A percentile compares a stretch with the other conserved stretches of the same genome.
Conservation (phyloP, 2,329 filamentous ascomycete species). For the Pochonia chlamydosporia region DNA sequence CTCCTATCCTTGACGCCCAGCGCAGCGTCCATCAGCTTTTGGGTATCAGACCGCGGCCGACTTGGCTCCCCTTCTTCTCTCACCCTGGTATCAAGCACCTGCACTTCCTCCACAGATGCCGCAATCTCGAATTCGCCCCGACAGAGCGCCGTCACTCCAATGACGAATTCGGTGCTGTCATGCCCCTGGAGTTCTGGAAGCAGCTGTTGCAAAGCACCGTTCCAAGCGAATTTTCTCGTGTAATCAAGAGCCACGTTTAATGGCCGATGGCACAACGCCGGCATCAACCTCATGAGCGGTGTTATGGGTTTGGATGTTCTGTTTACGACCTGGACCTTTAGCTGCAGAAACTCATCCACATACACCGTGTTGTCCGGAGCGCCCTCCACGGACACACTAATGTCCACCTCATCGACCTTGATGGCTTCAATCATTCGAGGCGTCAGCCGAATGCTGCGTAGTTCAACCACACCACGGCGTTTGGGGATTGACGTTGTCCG, state of each 20-base stretch:
- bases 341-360: slow-evolving; percentile 54
- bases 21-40: slow-evolving; percentile 52
- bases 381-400: slow-evolving; percentile 42
- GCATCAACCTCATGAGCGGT: slow-evolving; percentile 70
- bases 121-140: slow-evolving; percentile 78
- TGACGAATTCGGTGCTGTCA: slow-evolving; percentile 50
- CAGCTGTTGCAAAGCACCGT: slow-evolving; percentile 72
- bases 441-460: slow-evolving; percentile 68
- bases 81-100: slow-evolving; percentile 38
- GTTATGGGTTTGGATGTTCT: slow-evolving; percentile 61
- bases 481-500: slow-evolving; percentile 44
- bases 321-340: slow-evolving; percentile 70
- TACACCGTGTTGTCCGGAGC: slow-evolving; percentile 20
- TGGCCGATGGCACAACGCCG: slow-evolving; percentile 67
- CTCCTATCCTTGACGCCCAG: slow-evolving; percentile 55
- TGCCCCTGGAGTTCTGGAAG: slow-evolving; percentile 58
- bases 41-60: slow-evolving; percentile 45
- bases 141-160: slow-evolving; percentile 71
- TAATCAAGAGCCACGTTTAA: slow-evolving; percentile 71
- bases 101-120: slow-evolving; percentile 75
- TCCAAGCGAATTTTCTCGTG: slow-evolving; percentile 77
- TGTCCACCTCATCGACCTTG: slow-evolving; percentile 70
- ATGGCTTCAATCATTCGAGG: slow-evolving; percentile 78
- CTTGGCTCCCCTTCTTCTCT: slow-evolving; percentile 17
- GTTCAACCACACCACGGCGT: slow-evolving; percentile 64